Evolutionary conservation across 139 green algal genomes (phyloP).

Genomic region (Trebouxia sp.): DNA sequence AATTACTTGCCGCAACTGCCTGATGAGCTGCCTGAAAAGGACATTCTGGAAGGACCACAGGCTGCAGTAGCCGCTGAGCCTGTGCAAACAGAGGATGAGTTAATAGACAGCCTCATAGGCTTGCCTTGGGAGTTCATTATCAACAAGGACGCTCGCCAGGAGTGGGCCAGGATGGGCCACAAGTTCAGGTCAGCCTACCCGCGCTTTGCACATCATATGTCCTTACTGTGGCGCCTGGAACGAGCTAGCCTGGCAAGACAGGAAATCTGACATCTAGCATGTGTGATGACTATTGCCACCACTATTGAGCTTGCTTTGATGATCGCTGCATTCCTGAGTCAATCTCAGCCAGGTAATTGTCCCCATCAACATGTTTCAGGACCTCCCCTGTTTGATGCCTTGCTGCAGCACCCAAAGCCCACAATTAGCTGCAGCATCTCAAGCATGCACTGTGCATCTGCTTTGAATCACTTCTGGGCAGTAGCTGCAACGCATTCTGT

Average conservation of each 20-base stretch:
- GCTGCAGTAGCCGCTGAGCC: background rate
- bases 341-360: no score
- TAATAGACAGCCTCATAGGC: background rate
- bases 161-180: slow-evolving; percentile 14
- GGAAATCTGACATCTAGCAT: no score
- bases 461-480: background rate
- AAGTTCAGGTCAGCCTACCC: background rate
- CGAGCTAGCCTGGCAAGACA: no score
- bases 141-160: slow-evolving; percentile 23
- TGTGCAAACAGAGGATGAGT: slow-evolving; percentile 1
- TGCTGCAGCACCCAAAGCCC: no score
- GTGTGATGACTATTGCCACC: no score
- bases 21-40: background rate
- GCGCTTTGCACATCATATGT: background rate
- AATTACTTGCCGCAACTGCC: background rate
- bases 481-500: background rate
- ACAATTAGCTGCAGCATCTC: no score
- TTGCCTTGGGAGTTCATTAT: slow-evolving; percentile 24
- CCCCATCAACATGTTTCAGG: no score
- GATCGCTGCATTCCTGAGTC: no score
- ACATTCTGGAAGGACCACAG: background rate
- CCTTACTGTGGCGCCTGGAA: no score
- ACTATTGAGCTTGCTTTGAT: no score
- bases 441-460: no score
- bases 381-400: no score